Conservation (phyloP, 805 yeast genomes). For the Peterozyma xylosa region DNA sequence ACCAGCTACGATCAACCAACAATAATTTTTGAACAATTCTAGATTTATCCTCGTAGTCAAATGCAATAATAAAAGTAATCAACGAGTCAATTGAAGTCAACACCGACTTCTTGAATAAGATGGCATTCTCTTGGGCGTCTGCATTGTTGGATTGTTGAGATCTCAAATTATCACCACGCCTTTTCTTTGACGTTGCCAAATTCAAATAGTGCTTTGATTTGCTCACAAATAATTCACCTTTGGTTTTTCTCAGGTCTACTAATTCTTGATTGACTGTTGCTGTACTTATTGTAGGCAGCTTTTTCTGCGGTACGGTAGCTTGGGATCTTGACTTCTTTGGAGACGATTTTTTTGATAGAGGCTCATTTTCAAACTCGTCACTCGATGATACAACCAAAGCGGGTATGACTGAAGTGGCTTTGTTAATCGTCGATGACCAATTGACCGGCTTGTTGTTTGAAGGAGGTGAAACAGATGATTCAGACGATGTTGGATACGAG, state of each 20-base stretch:
- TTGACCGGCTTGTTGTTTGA: background rate
- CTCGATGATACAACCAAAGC: too few species aligned
- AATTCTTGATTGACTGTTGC: background rate
- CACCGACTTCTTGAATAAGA: background rate
- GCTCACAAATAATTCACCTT: slow-evolving; percentile 7
- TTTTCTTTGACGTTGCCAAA: slow-evolving; percentile 7
- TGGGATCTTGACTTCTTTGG: slow-evolving; percentile 1
- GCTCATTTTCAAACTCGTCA: slow-evolving; percentile 1
- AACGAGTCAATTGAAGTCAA: slow-evolving; percentile 3
- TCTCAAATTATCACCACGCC: slow-evolving; percentile 5
- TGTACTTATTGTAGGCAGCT: too few species aligned
- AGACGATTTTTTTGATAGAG: background rate
- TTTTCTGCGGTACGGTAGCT: background rate
- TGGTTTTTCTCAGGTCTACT: slow-evolving; percentile 4
- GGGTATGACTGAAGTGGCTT: background rate
- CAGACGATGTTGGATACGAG: too few species aligned
- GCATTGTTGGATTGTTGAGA: background rate
- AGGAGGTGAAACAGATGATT: too few species aligned
- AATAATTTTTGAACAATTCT: slow-evolving; percentile 7
- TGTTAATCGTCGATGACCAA: background rate
- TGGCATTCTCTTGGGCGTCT: too few species aligned
- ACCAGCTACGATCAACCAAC: slow-evolving; percentile 7
- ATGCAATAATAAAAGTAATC: slow-evolving; percentile 7
- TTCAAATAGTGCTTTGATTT: slow-evolving; percentile 8
- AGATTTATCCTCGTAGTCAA: slow-evolving; percentile 9